Evolutionary conservation across 2,329 filamentous ascomycete genomes (phyloP).

Genomic region (Monosporascus sp.): DNA sequence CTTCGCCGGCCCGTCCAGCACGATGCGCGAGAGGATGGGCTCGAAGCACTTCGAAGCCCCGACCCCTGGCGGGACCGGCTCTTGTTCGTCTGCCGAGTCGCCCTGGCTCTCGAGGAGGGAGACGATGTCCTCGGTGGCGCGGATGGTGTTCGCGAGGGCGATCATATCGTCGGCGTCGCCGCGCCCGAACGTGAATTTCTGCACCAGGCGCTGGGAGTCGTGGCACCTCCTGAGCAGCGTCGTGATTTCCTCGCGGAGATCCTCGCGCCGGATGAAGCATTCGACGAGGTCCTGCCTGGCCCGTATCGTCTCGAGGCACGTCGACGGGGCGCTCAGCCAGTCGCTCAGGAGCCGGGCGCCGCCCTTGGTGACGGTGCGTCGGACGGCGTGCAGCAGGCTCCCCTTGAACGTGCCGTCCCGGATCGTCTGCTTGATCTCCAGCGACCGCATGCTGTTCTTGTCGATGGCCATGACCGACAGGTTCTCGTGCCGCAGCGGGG

Average conservation of each 20-base stretch:
- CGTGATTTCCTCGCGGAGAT: constrained; percentile 65
- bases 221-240: constrained; percentile 67
- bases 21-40: constrained; percentile 44
- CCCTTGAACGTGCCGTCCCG: constrained; percentile 74
- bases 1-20: constrained; percentile 59
- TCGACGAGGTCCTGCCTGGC: constrained; percentile 76
- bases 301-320: constrained; percentile 74
- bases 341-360: constrained; percentile 79
- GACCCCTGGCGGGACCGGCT: constrained; percentile 37
- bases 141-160: constrained; percentile 74
- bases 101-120: constrained; percentile 25
- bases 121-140: constrained; percentile 64
- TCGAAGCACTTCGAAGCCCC: constrained; percentile 20
- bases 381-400: constrained; percentile 83
- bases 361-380: constrained; percentile 85
- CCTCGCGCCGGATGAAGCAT: constrained; percentile 60
- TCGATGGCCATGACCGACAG: constrained; percentile 85
- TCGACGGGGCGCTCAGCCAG: constrained; percentile 86
- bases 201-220: constrained; percentile 83
- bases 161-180: constrained; percentile 91
- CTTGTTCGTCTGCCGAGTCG: not conserved
- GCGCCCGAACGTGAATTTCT: constrained; percentile 88
- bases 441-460: constrained; percentile 79
- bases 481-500: constrained; percentile 68
- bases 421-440: constrained; percentile 85